Conservation (phyloP, 192 early-diverging fungal genomes). For the Linnemannia hyalina region DNA sequence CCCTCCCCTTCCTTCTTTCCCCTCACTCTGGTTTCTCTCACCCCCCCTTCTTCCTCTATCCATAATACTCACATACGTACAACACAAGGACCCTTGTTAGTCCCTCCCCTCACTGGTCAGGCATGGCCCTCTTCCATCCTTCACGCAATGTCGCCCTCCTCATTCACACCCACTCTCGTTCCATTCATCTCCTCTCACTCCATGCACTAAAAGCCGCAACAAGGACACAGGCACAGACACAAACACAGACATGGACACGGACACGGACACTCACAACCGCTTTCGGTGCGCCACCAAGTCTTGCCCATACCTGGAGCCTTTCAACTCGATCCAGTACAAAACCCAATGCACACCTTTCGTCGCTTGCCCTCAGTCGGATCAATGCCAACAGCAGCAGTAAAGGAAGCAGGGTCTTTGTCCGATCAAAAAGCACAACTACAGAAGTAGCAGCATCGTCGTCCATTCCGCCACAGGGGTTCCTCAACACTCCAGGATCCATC, state of each 20-base stretch:
- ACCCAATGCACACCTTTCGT: not conserved
- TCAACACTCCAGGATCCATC: slow-evolving; percentile 38
- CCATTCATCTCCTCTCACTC: not conserved
- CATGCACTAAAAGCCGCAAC: not conserved
- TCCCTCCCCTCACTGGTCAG: not conserved
- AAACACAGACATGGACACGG: no score
- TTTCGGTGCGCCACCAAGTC: not conserved
- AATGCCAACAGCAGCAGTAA: not conserved
- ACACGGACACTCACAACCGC: not conserved
- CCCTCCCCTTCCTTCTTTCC: no score
- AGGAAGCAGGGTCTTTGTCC: not conserved
- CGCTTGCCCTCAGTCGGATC: not conserved
- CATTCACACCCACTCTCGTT: not conserved
- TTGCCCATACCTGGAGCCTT: not conserved
- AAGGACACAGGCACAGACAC: not conserved
- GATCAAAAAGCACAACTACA: slow-evolving; percentile 8
- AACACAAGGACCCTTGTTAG: not conserved
- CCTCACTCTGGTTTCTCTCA: not conserved
- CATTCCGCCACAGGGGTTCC: slow-evolving; percentile 9
- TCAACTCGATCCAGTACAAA: not conserved
- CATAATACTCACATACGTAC: not conserved
- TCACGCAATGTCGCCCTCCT: not conserved
- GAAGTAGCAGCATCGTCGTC: not conserved
- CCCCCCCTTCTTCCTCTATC: not conserved
- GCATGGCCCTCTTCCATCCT: not conserved